Evolutionary conservation across 495 filamentous ascomycete species (phyloP).

Genomic region (Penicillium angulare): DNA sequence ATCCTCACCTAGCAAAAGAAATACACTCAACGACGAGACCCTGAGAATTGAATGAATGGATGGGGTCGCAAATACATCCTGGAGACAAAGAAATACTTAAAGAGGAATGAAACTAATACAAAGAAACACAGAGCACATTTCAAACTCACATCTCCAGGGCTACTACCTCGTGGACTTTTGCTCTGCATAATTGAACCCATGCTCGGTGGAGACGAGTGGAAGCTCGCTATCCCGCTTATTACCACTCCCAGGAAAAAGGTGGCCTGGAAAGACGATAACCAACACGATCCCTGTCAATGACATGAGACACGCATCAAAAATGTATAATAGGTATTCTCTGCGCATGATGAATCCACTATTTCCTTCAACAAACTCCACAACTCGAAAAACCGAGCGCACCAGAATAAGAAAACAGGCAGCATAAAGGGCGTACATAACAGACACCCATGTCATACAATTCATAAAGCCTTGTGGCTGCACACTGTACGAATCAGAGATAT

Average conservation of each 20-base stretch:
- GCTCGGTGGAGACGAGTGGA: conserved; percentile 4
- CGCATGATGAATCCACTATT: conserved; percentile 48
- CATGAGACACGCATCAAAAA: conserved; percentile 63
- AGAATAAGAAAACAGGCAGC: conserved; percentile 52
- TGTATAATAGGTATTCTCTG: conserved; percentile 58
- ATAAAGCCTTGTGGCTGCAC: conserved; percentile 6
- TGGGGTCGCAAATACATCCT: no score
- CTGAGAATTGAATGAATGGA: no score
- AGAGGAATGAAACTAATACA: background rate
- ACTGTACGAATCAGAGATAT: background rate
- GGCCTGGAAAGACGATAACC: conserved; percentile 4
- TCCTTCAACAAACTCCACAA: conserved; percentile 60
- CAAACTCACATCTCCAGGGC: background rate
- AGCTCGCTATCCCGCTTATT: conserved; percentile 13
- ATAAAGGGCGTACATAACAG: conserved; percentile 53
- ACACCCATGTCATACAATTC: conserved; percentile 44
- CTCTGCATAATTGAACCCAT: background rate
- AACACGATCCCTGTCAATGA: conserved; percentile 24
- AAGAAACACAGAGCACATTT: background rate
- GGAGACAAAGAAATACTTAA: no score
- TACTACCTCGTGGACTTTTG: background rate
- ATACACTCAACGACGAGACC: no score
- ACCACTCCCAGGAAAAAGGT: background rate
- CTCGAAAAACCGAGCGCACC: conserved; percentile 58
- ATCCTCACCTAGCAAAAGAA: no score